Evolutionary conservation across 106 monocot genomes (phyloP), one percentile per base, ranked within the genome.

Genomic region (Dendrobium chrysotoxum): DNA sequence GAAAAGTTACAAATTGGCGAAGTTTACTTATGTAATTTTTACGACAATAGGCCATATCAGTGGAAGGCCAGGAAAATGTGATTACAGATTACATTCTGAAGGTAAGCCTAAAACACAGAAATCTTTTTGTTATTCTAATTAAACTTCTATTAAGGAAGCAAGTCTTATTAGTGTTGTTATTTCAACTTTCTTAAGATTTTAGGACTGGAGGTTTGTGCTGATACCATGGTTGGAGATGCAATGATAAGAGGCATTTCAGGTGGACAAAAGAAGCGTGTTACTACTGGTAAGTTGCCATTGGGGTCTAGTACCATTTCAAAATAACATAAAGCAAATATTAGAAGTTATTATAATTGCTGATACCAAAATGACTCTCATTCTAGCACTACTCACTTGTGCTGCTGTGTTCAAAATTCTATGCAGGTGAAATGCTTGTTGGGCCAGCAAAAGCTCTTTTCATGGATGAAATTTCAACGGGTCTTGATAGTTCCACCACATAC

Each of bases 191-290:
- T 72, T 17, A 72, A 94, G 94, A 84, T 94, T 61, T 80, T 94
- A 61, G 94, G 94, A 78, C 72, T 94, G 82, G 91, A 94, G 8
- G 75, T 92, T 28, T 94, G 94, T 80, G 91, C 94, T 35, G 94
- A 91, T 57, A 94, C 94, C n/a, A 82, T 94, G 87, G 91, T 94
- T 28, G 94, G 94, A 76, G 87, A 94, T 84, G 85, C 84, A 26
- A 92, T 94, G 94, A 13, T 80, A 17, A 82, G 91, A 83, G 94
- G 94, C 10, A 94, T 94, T 47, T 94, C 94, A 40, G 91, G 94
- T 23, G 91, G 94, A 2, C 91, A 94, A 80, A 85, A 76, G 80
- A 94, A 94, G 81, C 94, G 94, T 81, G 94, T 94, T 39, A 94
- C 94, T 3, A 91, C 94, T 84, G 93, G 93, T 93, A 77, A 8